Percentiles rank a stretch among this genome's conserved stretches.
These are phyloP conservation scores for Podospora anserina DNA, from an alignment of 495 filamentous ascomycete genomes.

Conservation along the genomic window DNA sequence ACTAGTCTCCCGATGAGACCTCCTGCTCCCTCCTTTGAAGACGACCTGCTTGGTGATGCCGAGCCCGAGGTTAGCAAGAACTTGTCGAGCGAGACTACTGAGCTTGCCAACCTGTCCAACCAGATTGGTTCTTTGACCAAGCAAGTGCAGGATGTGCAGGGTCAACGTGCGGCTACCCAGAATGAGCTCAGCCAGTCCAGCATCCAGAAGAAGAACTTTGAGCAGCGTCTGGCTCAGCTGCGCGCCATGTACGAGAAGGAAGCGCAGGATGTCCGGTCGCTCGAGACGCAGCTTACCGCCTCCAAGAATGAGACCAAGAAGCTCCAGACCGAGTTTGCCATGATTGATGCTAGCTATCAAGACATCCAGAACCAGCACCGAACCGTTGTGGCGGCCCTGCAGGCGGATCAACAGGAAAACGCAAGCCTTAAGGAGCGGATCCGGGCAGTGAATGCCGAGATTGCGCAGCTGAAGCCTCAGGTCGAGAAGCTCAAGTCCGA, in stretches of 20 bases:
- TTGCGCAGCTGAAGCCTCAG: constrained; percentile 76
- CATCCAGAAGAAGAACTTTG: constrained; percentile 87
- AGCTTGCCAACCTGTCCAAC: constrained; percentile 94
- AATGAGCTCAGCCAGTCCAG: constrained; percentile 72
- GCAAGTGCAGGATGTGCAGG: constrained; percentile 89
- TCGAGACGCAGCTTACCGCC: constrained; percentile 75
- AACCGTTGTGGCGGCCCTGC: constrained; percentile 67
- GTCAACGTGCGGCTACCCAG: constrained; percentile 71
- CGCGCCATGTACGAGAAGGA: constrained; percentile 89
- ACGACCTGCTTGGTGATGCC: constrained; percentile 92
- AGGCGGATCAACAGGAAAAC: constrained; percentile 88
- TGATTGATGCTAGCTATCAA: constrained; percentile 75
- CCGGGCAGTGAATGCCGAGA: constrained; percentile 72
- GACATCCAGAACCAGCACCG: constrained; percentile 83
- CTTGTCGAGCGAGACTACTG: constrained; percentile 80
- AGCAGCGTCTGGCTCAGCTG: constrained; percentile 77
- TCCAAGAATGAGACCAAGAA: constrained; percentile 79
- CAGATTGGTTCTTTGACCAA: constrained; percentile 85
- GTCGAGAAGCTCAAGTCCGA: constrained; percentile 87
- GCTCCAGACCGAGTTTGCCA: constrained; percentile 73
- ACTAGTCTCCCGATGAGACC: constrained; percentile 29
- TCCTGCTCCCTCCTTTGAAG: constrained; percentile 55
- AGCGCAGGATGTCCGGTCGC: constrained; percentile 73
- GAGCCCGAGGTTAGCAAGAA: constrained; percentile 88
- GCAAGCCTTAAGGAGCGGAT: constrained; percentile 81